These are phyloP conservation scores for Phytopythium chamaehyphon DNA, from an alignment of 352 stramenopile species.

Conservation along the genomic window DNA sequence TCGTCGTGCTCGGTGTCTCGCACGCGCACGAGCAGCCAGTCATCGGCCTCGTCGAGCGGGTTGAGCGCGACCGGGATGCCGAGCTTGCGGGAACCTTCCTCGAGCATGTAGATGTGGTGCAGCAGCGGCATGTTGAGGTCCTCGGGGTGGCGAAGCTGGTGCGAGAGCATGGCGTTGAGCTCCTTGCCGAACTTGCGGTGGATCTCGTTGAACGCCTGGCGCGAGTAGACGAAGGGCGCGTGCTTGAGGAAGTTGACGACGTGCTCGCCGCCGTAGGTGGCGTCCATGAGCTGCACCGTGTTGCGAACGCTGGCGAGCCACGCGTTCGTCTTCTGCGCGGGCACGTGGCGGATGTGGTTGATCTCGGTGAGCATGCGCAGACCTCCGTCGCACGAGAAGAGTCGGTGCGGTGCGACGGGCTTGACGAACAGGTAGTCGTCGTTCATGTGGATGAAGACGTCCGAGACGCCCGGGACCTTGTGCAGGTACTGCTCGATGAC, in stretches of 20 bases:
- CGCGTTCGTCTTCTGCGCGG: constrained; percentile 77
- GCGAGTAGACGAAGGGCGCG: constrained; percentile 85
- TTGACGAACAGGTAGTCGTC: constrained; percentile 89
- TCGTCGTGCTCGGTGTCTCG: constrained; percentile 45
- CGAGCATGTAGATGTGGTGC: constrained; percentile 88
- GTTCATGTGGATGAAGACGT: constrained; percentile 89
- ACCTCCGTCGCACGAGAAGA: constrained; percentile 85
- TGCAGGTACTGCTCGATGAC: constrained; percentile 89
- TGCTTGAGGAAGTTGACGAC: constrained; percentile 88
- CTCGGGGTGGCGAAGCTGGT: constrained; percentile 77
- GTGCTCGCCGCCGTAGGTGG: constrained; percentile 61
- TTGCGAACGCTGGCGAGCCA: constrained; percentile 87
- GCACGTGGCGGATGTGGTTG: constrained; percentile 70
- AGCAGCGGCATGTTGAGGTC: constrained; percentile 88
- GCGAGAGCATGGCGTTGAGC: constrained; percentile 81
- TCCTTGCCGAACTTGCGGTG: constrained; percentile 86
- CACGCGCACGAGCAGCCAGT: constrained; percentile 78
- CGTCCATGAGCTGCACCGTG: constrained; percentile 87
- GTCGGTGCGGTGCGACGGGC: constrained; percentile 70
- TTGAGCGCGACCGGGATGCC: constrained; percentile 52
- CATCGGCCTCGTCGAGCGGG: constrained; percentile 46
- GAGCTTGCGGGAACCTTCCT: constrained; percentile 70
- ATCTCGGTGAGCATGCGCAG: constrained; percentile 78
- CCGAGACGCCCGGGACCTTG: constrained; percentile 75
- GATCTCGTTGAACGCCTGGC: constrained; percentile 77